Conservation (phyloP, 805 yeast species). For the Wickerhamiella bombiphila region DNA sequence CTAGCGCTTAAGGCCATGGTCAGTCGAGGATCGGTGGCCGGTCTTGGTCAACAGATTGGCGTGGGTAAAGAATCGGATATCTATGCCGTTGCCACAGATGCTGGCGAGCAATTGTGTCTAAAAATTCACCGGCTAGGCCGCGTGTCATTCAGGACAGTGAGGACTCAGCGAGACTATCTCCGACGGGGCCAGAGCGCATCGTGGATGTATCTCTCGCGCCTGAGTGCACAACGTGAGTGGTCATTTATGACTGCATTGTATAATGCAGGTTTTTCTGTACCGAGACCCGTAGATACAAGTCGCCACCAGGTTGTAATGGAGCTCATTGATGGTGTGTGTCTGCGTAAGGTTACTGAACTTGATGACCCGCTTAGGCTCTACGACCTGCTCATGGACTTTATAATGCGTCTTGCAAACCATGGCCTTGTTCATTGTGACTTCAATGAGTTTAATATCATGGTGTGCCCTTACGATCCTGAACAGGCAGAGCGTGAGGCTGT, state of each 20-base stretch:
- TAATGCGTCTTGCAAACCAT: slow-evolving; percentile 65
- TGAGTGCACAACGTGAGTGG: slow-evolving; percentile 88
- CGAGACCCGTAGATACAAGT: slow-evolving; percentile 75
- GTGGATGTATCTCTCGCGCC: slow-evolving; percentile 84
- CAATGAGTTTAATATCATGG: slow-evolving; percentile 91
- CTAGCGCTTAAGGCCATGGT: slow-evolving; percentile 76
- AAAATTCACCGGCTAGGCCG: slow-evolving; percentile 91
- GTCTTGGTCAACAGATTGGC: slow-evolving; percentile 79
- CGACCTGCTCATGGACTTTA: slow-evolving; percentile 73
- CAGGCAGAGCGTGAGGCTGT: slow-evolving; percentile 53
- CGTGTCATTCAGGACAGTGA: slow-evolving; percentile 82
- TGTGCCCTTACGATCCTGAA: slow-evolving; percentile 35
- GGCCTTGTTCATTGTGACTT: slow-evolving; percentile 96
- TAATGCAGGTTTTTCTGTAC: slow-evolving; percentile 69
- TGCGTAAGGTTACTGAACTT: slow-evolving; percentile 69
- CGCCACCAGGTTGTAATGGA: slow-evolving; percentile 93
- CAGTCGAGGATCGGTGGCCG: slow-evolving; percentile 54
- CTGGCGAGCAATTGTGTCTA: slow-evolving; percentile 56
- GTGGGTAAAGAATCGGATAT: slow-evolving; percentile 98
- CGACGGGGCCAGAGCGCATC: slow-evolving; percentile 54
- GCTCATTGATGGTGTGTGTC: slow-evolving; percentile 73
- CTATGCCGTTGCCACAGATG: slow-evolving; percentile 57
- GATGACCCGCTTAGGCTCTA: slow-evolving; percentile 57
- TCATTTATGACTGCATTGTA: slow-evolving; percentile 70
- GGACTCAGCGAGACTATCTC: slow-evolving; percentile 84